Conservation (phyloP, 2,329 filamentous ascomycete genomes). For the Fusarium tanahbumbuense region DNA sequence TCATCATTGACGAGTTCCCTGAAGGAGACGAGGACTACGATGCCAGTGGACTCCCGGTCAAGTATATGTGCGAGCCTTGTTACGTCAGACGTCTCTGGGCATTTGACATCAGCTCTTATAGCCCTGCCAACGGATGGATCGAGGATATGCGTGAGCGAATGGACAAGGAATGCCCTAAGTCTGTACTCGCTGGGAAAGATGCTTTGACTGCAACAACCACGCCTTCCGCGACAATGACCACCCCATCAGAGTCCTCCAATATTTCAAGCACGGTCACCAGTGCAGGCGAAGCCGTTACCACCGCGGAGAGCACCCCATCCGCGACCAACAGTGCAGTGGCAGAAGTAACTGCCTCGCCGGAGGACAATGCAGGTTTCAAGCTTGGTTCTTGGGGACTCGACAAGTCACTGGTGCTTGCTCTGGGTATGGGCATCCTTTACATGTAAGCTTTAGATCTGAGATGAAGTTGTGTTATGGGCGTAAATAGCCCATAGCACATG, state of each 20-base stretch:
- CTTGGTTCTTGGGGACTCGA: fast-evolving
- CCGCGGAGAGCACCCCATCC: not conserved
- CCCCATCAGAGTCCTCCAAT: not conserved
- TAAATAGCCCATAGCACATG: too few species aligned
- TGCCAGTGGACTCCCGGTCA: not conserved
- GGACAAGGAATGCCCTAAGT: not conserved
- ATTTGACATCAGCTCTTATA: slow-evolving; percentile 6
- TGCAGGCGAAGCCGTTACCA: not conserved
- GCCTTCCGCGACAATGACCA: not conserved
- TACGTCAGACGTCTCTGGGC: slow-evolving; percentile 6
- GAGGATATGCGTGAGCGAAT: not conserved
- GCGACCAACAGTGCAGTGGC: fast-evolving
- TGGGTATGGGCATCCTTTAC: too few species aligned
- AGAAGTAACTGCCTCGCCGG: not conserved
- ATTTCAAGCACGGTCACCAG: fast-evolving
- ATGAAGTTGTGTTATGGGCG: too few species aligned
- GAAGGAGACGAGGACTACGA: not conserved
- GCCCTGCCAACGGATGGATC: not conserved
- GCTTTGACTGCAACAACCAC: too few species aligned
- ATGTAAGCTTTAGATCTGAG: too few species aligned
- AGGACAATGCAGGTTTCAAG: not conserved
- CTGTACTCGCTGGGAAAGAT: not conserved
- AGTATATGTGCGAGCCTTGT: slow-evolving; percentile 12
- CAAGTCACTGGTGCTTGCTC: too few species aligned
- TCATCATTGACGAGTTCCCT: not conserved